Conservation (phyloP, 495 filamentous ascomycete species). For the Letharia lupina region DNA sequence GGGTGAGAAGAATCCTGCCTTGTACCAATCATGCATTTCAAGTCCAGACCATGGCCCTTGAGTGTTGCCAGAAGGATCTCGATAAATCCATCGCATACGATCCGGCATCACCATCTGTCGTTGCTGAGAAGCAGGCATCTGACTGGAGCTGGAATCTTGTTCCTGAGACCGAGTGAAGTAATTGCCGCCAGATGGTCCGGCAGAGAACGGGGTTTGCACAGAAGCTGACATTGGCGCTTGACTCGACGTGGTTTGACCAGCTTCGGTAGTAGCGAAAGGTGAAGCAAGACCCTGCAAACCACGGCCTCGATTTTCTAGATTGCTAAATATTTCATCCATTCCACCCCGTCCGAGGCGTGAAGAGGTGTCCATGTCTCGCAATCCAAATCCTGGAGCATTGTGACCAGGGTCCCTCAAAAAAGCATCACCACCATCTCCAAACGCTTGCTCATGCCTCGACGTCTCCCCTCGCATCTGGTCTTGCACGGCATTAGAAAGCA, state of each 20-base stretch:
- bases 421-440: constrained; percentile 15
- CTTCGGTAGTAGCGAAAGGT: constrained; percentile 21
- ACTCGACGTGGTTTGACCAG: constrained; percentile 2
- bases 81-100: constrained; percentile 96
- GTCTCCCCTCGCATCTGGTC: constrained; percentile 65
- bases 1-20: constrained; percentile 92
- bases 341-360: constrained; percentile 48
- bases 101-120: constrained; percentile 98
- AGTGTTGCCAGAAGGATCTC: constrained; percentile 82
- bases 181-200: constrained; percentile 16
- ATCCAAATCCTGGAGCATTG: constrained; percentile 44
- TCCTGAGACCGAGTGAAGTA: constrained; percentile 23
- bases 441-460: constrained; percentile 45
- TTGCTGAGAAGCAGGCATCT: constrained; percentile 63
- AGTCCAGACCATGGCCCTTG: constrained; percentile 94
- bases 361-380: constrained; percentile 54
- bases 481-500: constrained; percentile 82
- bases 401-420: constrained; percentile 26
- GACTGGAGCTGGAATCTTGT: constrained; percentile 36
- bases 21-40: constrained; percentile 99
- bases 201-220: constrained; percentile 20
- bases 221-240: constrained; percentile 21
- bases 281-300: constrained; percentile 14
- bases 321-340: constrained; percentile 46
- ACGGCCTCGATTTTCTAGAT: constrained; percentile 31